Base-by-base conservation (phyloP, 108 stramenopile species). In the Skeletonema menzelii region DNA sequence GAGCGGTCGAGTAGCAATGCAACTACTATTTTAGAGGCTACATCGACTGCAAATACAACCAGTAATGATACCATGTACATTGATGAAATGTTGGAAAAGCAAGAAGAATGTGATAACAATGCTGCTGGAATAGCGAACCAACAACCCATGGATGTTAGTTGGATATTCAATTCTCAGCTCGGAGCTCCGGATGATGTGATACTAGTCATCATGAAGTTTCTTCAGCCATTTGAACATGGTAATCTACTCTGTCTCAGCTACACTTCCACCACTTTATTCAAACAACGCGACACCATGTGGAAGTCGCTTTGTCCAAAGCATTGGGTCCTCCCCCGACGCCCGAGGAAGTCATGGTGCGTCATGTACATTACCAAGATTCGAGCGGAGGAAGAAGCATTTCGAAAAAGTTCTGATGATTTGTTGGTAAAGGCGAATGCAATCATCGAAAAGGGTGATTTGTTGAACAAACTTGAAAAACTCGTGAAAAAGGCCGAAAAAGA, bases 321-420 rank as follows among this genome's bases (percentile, higher is more conserved):
- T 56, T 94, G 93, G 93, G 82, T 84, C 34, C 56, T 94, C 5
- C 90, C 93, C 20, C 84, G 93, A 19, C 67, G 90, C 37, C 90
- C 93, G 20, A 67, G 93, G 27, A 91, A 94, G 57, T 84, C 86
- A 4, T 94, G 93, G 93, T 85, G 86, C 67, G 77, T 84, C 26
- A 49, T 94, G 28, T 94, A 91, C 63, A 72, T 90, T 34, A 71
- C 78, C 24, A 80, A 77, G 27, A 80, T 90, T 46, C 80, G 77
- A 38, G 67, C 47, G 4, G 88, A 88, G 57, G 82, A 70, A 37
- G 82, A 81, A 56, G 64, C 65, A 8, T 68, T 83, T 20, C 87
- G 85, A 42, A 89, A 89, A 60, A 62, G 76, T 34, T 89, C 84
- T 28, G 93, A 94, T 60, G 93, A 88, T 59, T 64, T 94, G 0